phyloP scores from a whole-genome alignment of 1,284 basidiomycete genomes.

The Xerocomus nothofagi region DNA sequence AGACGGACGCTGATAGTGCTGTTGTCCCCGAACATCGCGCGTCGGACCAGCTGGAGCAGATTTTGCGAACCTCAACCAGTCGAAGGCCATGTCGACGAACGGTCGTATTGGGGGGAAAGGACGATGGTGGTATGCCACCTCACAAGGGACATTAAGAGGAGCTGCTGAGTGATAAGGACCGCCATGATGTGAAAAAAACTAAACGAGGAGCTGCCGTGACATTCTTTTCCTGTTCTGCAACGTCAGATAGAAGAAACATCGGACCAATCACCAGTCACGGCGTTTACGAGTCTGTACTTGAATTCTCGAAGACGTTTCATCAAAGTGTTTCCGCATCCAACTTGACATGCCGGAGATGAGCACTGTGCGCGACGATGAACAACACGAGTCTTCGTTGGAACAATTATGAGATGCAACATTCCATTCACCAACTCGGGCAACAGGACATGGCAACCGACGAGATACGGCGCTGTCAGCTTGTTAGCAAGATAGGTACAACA shows the following conservation, averaged over 20 bases:
- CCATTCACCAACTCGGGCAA: conserved; percentile 23
- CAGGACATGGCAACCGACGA: conserved; percentile 22
- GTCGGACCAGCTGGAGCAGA: conserved; percentile 15
- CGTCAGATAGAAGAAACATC: conserved; percentile 30
- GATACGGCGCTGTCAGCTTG: conserved; percentile 24
- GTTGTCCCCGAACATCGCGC: conserved; percentile 20
- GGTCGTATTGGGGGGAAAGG: conserved; percentile 13
- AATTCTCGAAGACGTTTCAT: conserved; percentile 36
- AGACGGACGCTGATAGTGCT: conserved; percentile 17
- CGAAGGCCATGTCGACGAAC: conserved; percentile 25
- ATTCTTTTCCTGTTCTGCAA: conserved; percentile 28
- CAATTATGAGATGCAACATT: conserved; percentile 19
- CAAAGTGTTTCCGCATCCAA: conserved; percentile 23
- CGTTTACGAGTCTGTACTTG: conserved; percentile 25
- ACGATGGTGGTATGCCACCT: conserved; percentile 8
- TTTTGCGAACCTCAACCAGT: conserved; percentile 29
- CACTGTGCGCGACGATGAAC: conserved; percentile 13
- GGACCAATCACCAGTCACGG: conserved; percentile 31
- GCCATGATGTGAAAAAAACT: conserved; percentile 24
- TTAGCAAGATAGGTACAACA: conserved; percentile 31
- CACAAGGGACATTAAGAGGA: conserved; percentile 33
- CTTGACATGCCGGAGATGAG: conserved; percentile 31
- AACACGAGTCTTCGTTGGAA: conserved; percentile 20
- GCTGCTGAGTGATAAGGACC: conserved; percentile 28
- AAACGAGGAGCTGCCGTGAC: conserved; percentile 30